phyloP scores from a whole-genome alignment of 1,284 basidiomycete genomes.

The Lignosus rhinocerotis region DNA sequence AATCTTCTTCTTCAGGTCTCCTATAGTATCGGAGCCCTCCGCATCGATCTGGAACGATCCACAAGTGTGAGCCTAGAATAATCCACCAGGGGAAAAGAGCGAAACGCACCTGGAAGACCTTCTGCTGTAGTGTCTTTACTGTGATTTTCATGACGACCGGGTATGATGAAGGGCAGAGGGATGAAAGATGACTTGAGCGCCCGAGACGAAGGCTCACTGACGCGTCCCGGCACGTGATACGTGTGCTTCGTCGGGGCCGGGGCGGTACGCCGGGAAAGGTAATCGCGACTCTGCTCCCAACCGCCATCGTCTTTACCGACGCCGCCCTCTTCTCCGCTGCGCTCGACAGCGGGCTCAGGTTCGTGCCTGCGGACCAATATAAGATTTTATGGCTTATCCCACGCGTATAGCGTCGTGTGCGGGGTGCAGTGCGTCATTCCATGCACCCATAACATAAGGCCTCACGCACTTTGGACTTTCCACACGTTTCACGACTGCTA shows the following conservation, averaged over 20 bases:
- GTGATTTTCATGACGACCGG: conserved; percentile 81
- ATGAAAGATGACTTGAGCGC: conserved; percentile 19
- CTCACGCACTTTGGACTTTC: conserved; percentile 5
- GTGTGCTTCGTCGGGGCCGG: conserved; percentile 7
- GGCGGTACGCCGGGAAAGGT: neutral
- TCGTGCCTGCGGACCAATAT: neutral
- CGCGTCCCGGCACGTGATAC: conserved; percentile 30
- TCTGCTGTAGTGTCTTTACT: conserved; percentile 92
- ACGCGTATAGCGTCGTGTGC: neutral
- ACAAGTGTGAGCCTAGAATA: neutral
- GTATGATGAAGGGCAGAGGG: conserved; percentile 7
- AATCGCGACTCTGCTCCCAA: conserved; percentile 9
- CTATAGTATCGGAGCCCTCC: conserved; percentile 77
- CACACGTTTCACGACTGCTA: conserved; percentile 18
- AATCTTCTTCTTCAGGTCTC: conserved; percentile 86
- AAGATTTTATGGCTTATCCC: neutral
- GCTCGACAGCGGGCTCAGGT: neutral
- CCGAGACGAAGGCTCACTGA: conserved; percentile 22
- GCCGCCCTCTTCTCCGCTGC: conserved; percentile 1
- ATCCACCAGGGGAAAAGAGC: neutral
- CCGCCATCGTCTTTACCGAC: conserved; percentile 5
- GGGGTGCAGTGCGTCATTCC: conserved; percentile 1
- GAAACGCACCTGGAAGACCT: conserved; percentile 66
- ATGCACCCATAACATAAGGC: conserved; percentile 18
- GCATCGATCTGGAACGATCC: conserved; percentile 69